These are phyloP conservation scores for Lumnitzera littorea DNA, from an alignment of 345 rosid species.

Conservation along the genomic window DNA sequence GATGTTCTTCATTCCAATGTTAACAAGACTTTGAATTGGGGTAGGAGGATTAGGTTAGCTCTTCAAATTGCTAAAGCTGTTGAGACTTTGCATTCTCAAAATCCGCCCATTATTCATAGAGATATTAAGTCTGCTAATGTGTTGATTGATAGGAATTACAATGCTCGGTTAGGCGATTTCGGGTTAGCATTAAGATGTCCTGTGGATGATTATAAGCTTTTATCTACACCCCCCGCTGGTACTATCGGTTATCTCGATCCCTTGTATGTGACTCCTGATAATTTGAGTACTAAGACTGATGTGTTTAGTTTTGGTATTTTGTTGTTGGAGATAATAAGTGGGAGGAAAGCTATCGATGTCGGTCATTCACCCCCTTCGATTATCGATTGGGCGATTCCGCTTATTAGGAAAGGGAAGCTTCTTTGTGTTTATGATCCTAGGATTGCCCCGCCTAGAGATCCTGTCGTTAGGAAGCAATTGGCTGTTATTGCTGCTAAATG, in stretches of 20 bases:
- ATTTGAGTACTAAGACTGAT: conserved; percentile 87
- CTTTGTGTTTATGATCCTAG: conserved; percentile 71
- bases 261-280: conserved; percentile 90
- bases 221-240: conserved; percentile 97
- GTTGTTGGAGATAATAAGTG: conserved; percentile 88
- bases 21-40: conserved; percentile 55
- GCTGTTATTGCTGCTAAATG: conserved; percentile 84
- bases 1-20: conserved; percentile 76
- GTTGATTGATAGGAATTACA: conserved; percentile 73
- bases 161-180: conserved; percentile 93
- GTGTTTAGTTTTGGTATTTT: conserved; percentile 97
- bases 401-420: conserved; percentile 79
- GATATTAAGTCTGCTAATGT: conserved; percentile 99
- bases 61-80: conserved; percentile 81
- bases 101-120: conserved; percentile 79
- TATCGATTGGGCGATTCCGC: conserved; percentile 96
- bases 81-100: conserved; percentile 63
- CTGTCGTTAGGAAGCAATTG: conserved; percentile 65
- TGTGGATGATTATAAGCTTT: conserved; percentile 59
- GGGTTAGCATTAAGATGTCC: conserved; percentile 88
- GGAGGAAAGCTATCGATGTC: conserved; percentile 89
- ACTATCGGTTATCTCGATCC: conserved; percentile 98
- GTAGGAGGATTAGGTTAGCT: conserved; percentile 68
- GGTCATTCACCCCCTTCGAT: conserved; percentile 87
- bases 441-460: conserved; percentile 56